Evolutionary conservation across 2,329 filamentous ascomycete species (phyloP), one percentile per base, ranked within the genome.

Genomic region (Cladosporium velox): DNA sequence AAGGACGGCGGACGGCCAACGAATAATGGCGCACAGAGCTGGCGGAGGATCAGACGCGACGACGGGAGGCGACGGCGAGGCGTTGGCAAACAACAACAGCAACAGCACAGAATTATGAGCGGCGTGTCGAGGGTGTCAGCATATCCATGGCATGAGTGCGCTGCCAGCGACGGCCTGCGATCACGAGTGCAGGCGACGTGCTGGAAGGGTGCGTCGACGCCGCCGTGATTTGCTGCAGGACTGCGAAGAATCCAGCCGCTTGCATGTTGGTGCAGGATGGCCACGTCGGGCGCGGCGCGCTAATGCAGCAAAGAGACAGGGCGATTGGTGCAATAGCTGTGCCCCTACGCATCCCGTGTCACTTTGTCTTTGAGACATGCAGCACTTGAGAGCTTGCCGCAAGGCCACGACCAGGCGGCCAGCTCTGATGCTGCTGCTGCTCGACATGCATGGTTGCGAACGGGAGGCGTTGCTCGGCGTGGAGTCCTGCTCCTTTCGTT

Each of bases 301-400:
- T 60, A 60, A 47, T 60, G 58, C 58, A 28, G 26, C 35, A 60
- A 8, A 10, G 8, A 12, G 24, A 28, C 58, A 21, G 30, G 18
- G 15, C 47, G 30, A 63, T 63, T 63, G 60, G 60, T 63, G 60
- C 47, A 5, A 54, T 47, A n/a, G 21, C 11, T 55, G 32, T 32
- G 28, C 18, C n/a, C n/a, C 34, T 47, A 47, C 41, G 59, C 49
- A 47, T 52, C 41, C 51, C 59, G 44, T 62, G 44, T 62, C 41
- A 47, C 41, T n/a, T 47, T 47, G 41, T 47, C 41, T 47, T 11
- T 63, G 60, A 63, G 60, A 63, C 60, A 63, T 63, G 60, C 60
- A 63, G 32, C 60, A 63, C 49, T 52, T 28, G 32, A 58, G 30
- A 18, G 55, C 32, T 38, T 21, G 55, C 30, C 32, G 55, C 55